Evolutionary conservation across 345 rosid genomes (phyloP).

Genomic region (Chamaenerion angustifolium): DNA sequence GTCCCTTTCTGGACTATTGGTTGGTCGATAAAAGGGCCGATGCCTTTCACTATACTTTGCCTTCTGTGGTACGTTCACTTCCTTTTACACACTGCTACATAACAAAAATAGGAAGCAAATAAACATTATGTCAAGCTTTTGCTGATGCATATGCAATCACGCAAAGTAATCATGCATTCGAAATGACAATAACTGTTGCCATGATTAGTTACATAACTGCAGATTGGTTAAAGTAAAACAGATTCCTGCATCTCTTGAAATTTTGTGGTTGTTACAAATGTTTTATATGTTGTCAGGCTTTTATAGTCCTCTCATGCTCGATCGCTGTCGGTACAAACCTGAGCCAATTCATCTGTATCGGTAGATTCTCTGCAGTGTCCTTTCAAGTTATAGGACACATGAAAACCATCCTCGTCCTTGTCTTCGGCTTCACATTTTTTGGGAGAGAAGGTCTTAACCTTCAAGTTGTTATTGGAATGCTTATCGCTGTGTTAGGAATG

Average conservation of each 20-base stretch:
- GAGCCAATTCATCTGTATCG: conserved; percentile 96
- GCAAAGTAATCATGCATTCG: too few species aligned
- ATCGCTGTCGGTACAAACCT: conserved; percentile 97
- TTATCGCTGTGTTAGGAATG: conserved; percentile 81
- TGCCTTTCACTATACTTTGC: conserved; percentile 38
- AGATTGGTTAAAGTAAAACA: not conserved
- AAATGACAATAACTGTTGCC: not conserved
- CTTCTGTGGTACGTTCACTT: conserved; percentile 44
- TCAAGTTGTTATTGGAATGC: conserved; percentile 82
- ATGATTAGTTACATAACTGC: not conserved
- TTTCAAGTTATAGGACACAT: conserved; percentile 99
- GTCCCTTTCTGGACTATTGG: conserved; percentile 89
- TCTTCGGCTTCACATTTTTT: conserved; percentile 75
- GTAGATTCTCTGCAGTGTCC: conserved; percentile 90
- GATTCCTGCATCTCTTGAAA: too few species aligned
- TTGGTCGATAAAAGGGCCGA: conserved; percentile 67
- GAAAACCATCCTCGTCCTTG: conserved; percentile 91
- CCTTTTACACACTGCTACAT: not conserved
- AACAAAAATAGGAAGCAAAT: too few species aligned
- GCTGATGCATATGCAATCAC: too few species aligned
- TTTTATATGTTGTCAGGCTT: conserved; percentile 39
- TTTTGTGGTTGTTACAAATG: too few species aligned
- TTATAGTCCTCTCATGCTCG: conserved; percentile 66
- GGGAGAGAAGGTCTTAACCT: conserved; percentile 87
- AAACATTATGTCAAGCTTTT: too few species aligned